These are phyloP conservation scores for Hypoxylon subgilvum DNA, from an alignment of 495 filamentous ascomycete genomes.

Conservation along the genomic window DNA sequence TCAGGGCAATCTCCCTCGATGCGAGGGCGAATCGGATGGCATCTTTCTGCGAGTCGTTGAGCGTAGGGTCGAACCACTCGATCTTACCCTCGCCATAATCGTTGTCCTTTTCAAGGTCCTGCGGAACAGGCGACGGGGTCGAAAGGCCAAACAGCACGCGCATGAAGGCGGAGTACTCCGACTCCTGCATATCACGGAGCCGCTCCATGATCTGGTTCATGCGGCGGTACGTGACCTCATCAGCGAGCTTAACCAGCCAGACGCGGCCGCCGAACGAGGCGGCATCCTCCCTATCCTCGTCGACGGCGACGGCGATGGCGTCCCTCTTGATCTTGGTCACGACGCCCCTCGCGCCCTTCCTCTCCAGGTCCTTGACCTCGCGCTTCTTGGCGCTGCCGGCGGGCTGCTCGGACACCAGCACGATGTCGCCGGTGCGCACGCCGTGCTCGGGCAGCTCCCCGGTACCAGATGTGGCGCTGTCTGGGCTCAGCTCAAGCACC, in stretches of 20 bases:
- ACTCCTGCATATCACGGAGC: constrained; percentile 72
- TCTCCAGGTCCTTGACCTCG: constrained; percentile 68
- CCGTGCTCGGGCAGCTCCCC: constrained; percentile 77
- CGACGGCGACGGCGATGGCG: constrained; percentile 74
- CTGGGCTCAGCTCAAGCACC: constrained; percentile 78
- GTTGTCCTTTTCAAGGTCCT: constrained; percentile 45
- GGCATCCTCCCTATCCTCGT: constrained; percentile 64
- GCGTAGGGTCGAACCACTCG: constrained; percentile 75
- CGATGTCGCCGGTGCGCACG: constrained; percentile 85
- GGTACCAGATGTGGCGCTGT: constrained; percentile 64
- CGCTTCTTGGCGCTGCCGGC: constrained; percentile 73
- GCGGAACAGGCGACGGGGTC: constrained; percentile 61
- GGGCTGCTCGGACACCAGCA: constrained; percentile 77
- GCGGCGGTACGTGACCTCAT: constrained; percentile 89
- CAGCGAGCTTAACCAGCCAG: constrained; percentile 86
- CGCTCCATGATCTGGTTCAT: constrained; percentile 90
- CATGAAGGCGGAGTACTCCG: constrained; percentile 75
- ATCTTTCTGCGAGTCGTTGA: constrained; percentile 91
- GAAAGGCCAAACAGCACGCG: constrained; percentile 81
- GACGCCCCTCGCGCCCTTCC: constrained; percentile 76
- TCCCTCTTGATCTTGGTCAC: constrained; percentile 71
- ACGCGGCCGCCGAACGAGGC: constrained; percentile 64
- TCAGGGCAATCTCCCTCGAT: constrained; percentile 83
- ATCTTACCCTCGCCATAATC: constrained; percentile 52
- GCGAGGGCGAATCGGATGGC: constrained; percentile 88